Percentiles rank a stretch among this genome's conserved stretches.
phyloP scores from a whole-genome alignment of 2,329 filamentous ascomycete genomes.

The Phialocephala sp. region DNA sequence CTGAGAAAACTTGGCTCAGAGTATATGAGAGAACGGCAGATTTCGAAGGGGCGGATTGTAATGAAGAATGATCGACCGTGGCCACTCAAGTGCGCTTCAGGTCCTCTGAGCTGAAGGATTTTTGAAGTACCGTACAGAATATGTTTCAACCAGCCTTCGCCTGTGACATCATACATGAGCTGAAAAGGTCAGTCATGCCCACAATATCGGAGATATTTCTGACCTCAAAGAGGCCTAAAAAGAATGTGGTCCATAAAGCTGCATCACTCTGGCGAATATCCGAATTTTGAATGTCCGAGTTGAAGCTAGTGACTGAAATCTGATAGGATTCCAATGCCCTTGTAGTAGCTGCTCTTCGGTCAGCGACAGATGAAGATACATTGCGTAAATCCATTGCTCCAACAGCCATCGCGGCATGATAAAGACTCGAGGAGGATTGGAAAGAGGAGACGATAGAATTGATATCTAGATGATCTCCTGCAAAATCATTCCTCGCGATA shows the following conservation, averaged over 20 bases:
- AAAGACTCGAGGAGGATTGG: slow-evolving; percentile 28
- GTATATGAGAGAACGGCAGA: slow-evolving; percentile 33
- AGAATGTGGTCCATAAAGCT: slow-evolving; percentile 35
- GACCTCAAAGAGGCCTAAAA: slow-evolving; percentile 36
- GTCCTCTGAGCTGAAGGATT: slow-evolving; percentile 34
- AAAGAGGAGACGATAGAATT: slow-evolving; percentile 23
- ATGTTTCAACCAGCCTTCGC: slow-evolving; percentile 35
- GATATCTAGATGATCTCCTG: slow-evolving; percentile 19
- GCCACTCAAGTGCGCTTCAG: slow-evolving; percentile 23
- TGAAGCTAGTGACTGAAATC: slow-evolving; percentile 24
- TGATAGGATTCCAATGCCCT: slow-evolving; percentile 30
- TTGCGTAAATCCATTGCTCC: slow-evolving; percentile 31
- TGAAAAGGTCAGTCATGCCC: slow-evolving; percentile 11
- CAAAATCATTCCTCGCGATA: slow-evolving; percentile 30
- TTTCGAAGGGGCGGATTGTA: slow-evolving; percentile 35
- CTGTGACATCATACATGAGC: slow-evolving; percentile 35
- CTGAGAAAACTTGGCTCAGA: slow-evolving; percentile 29
- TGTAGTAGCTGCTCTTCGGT: slow-evolving; percentile 15
- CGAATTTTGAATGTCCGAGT: slow-evolving; percentile 16
- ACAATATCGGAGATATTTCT: not conserved
- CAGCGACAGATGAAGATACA: slow-evolving; percentile 4
- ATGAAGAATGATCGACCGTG: slow-evolving; percentile 33
- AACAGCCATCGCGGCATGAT: slow-evolving; percentile 31
- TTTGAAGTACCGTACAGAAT: slow-evolving; percentile 36
- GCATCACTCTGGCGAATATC: slow-evolving; percentile 23